Base-by-base conservation (phyloP, 1,284 basidiomycete species). In the Amylostereum areolatum region DNA sequence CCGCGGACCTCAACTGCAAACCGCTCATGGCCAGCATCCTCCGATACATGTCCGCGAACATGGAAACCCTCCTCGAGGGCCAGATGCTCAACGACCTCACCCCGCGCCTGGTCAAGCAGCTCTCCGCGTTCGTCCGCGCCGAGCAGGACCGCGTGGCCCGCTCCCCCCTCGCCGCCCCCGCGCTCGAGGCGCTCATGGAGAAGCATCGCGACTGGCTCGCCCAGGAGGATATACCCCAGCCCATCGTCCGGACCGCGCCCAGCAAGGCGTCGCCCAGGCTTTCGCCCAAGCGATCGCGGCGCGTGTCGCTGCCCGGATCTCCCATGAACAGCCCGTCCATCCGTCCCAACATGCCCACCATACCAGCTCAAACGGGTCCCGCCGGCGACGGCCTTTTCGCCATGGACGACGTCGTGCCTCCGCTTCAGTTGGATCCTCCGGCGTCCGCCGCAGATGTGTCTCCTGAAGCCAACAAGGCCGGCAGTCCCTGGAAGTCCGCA, bases 11-110 rank as follows among this genome's bases (percentile, higher is more conserved):
- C 67, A 77, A 93, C 57, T 89, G 88, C 1, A 64, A 69, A 12
- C 77, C 81, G 4, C 81, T 99, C 47, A 78, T 84, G 30, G 73
- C 80, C 25, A 80, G 84, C 44, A 73, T 95, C 12, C 89, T 95
- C 64, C 78, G 78, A 39, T 98, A 95, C 66, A 85, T 95, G 57
- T 72, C 81, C 2, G 78, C 81, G 51, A 94, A 92, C 61, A 75
- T 97, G 72, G 97, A 99, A 65, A 85, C 86, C 0, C 77, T 97
- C 48, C 78, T 99, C 25, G 93, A 97, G 63, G 76, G 75, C 30
- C 80, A 81, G 4, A 78, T 93, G 58, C 77, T 99, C 25, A 81
- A 88, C 45, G 89, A 89, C 56, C 77, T 97, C 43, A 75, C 86
- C 3, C 64, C 73, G 25, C 74, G 78, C 31, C 77, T 92, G 31